Evolutionary conservation across 371 early-diverging fungal species (phyloP).

Genomic region (Phascolomyces articulosus): DNA sequence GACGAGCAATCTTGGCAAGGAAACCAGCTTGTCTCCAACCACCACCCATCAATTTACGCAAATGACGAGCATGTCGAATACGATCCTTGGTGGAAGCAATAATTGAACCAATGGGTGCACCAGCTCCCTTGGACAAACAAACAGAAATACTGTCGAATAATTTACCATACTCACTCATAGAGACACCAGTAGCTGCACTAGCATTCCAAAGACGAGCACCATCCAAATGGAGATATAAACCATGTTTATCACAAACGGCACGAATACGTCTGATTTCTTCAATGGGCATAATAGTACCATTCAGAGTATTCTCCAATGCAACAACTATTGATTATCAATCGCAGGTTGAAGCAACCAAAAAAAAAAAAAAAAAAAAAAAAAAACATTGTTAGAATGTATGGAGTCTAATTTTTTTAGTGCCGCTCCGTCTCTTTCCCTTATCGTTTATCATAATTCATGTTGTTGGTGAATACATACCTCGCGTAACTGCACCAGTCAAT

Average conservation of each 20-base stretch:
- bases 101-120: conserved; percentile 91
- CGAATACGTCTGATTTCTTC: conserved; percentile 74
- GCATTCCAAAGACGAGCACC: conserved; percentile 96
- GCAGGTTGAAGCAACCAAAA: too few relatives aligned
- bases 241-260: conserved; percentile 52
- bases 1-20: conserved; percentile 54
- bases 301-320: conserved; percentile 87
- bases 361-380: too few relatives aligned
- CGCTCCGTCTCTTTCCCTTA: not conserved
- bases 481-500: conserved; percentile 70
- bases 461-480: conserved; percentile 18
- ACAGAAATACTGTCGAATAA: conserved; percentile 84
- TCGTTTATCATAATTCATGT: not conserved
- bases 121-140: conserved; percentile 88
- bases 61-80: conserved; percentile 80
- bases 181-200: conserved; percentile 65
- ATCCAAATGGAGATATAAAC: conserved; percentile 79
- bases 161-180: conserved; percentile 69
- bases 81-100: conserved; percentile 65
- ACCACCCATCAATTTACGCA: conserved; percentile 90
- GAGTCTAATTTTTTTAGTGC: not conserved
- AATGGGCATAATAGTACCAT: conserved; percentile 80
- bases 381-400: not conserved
- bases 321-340: conserved; percentile 45
- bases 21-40: conserved; percentile 90